Evolutionary conservation across 108 stramenopile genomes (phyloP).

Genomic region (Pseudonitzschia delicatissima): DNA sequence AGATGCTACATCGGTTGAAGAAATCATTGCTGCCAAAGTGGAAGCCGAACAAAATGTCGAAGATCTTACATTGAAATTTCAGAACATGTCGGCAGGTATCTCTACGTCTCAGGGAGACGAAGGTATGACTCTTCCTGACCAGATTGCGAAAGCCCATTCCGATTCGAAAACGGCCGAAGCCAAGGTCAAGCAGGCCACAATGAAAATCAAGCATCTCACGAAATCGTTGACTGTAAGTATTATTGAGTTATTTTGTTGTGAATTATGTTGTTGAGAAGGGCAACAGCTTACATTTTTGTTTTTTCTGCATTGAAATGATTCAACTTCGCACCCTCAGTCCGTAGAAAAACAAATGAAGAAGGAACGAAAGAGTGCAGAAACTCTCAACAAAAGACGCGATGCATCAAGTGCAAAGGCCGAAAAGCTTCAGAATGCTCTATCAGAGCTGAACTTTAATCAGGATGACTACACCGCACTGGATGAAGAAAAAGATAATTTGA

Average conservation of each 20-base stretch:
- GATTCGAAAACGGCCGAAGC: constrained; percentile 89
- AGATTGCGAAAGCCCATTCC: constrained; percentile 79
- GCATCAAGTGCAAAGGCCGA: constrained; percentile 51
- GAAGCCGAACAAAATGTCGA: constrained; percentile 61
- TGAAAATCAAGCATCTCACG: constrained; percentile 87
- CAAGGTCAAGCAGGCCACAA: constrained; percentile 83
- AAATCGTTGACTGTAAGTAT: constrained; percentile 68
- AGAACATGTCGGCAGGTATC: constrained; percentile 88
- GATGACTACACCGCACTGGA: constrained; percentile 58
- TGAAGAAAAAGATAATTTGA: constrained; percentile 64
- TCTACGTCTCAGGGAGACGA: constrained; percentile 74
- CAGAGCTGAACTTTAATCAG: constrained; percentile 55
- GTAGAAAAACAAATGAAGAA: constrained; percentile 87
- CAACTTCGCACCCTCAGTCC: constrained; percentile 30
- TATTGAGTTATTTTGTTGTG: background rate
- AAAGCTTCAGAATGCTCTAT: constrained; percentile 34
- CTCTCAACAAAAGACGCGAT: constrained; percentile 55
- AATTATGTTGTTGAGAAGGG: background rate
- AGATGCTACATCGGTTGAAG: constrained; percentile 55
- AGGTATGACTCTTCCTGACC: constrained; percentile 79
- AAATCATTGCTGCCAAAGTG: constrained; percentile 46
- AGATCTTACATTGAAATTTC: constrained; percentile 66
- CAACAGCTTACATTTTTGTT: background rate
- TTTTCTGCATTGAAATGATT: background rate
- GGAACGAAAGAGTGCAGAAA: constrained; percentile 66